Base-by-base conservation (phyloP, 768 basidiomycete species). In the Psilocybe tampanensis region DNA sequence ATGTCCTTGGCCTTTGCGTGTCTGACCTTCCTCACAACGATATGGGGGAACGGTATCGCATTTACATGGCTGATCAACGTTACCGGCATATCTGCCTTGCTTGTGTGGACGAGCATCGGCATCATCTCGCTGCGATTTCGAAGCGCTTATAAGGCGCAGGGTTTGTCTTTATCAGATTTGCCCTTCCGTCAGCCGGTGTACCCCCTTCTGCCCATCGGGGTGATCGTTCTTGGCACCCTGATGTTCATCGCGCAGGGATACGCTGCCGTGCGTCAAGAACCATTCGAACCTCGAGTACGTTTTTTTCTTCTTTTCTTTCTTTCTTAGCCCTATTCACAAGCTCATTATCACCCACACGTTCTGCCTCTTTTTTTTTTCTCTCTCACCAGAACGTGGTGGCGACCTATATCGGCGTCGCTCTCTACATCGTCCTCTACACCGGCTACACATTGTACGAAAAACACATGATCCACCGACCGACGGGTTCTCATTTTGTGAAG, bases 31-130 rank as follows among this genome's bases (percentile, higher is more conserved):
- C 64, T 83, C 41, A 81, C 85, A 5, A 82, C 82, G 5, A 80
- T 86, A 58, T 85, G 83, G 83, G 80, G 83, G 15, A 74, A 77
- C 44, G 80, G 80, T 12, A 65, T 81, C 54, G 80, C 80, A 41
- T 84, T 85, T 60, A 78, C 76, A 1, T 83, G 82, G 87, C 73
- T 88, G 9, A 71, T 86, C 48, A 84, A 86, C 60, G 72, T 88
- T 50, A 84, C 83, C 8, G 86, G 88, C 41, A 83, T 89, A 44
- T 86, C 83, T 1, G 83, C 85, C 1, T 72, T 90, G 47, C 78
- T 89, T 56, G 85, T 86, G 41, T 90, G 88, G 87, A 80, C 78
- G 22, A 79, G 81, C 24, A 83, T 87, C 56, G 80, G 78, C 8
- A 17, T 74, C 29, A 83, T 83, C 32, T 82, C 80, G 4, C 65